Conservation (phyloP, 2,329 filamentous ascomycete genomes). For the Neofusicoccum parvum region DNA sequence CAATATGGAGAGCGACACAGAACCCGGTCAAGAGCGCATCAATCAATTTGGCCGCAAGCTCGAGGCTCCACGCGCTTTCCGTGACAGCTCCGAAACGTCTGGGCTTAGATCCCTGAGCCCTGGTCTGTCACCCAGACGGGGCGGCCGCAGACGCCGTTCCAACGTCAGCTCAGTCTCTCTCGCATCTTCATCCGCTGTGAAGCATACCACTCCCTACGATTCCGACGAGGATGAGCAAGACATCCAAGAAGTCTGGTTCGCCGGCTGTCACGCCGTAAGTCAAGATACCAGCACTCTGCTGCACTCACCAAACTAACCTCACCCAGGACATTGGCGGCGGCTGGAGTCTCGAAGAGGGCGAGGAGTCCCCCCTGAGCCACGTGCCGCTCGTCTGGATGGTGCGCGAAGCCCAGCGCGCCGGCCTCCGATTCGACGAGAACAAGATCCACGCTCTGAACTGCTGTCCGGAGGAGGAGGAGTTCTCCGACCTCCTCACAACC, state of each 20-base stretch:
- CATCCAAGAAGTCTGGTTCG: conserved; percentile 79
- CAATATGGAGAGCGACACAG: conserved; percentile 14
- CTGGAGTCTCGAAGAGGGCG: conserved; percentile 62
- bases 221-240: conserved; percentile 62
- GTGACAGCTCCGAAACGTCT: conserved; percentile 36
- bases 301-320: not conserved
- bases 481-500: not conserved
- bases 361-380: conserved; percentile 64
- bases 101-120: conserved; percentile 38
- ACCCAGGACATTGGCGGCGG: conserved; percentile 70
- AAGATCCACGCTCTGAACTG: conserved; percentile 71
- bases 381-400: conserved; percentile 73
- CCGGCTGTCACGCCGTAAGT: conserved; percentile 68
- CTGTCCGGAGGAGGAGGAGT: conserved; percentile 45
- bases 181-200: not conserved
- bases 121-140: conserved; percentile 26
- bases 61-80: conserved; percentile 25
- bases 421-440: conserved; percentile 68
- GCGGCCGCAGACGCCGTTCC: conserved; percentile 21
- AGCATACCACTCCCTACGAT: conserved; percentile 27
- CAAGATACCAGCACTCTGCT: too few relatives aligned
- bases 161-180: conserved; percentile 1
- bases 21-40: not conserved
- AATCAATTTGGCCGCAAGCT: conserved; percentile 8
- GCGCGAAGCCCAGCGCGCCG: conserved; percentile 63